A percentile compares a stretch with the other conserved stretches of the same genome.
phyloP scores from a whole-genome alignment of 202 grass and related monocot genomes.

The Schoenoplectus triqueter region DNA sequence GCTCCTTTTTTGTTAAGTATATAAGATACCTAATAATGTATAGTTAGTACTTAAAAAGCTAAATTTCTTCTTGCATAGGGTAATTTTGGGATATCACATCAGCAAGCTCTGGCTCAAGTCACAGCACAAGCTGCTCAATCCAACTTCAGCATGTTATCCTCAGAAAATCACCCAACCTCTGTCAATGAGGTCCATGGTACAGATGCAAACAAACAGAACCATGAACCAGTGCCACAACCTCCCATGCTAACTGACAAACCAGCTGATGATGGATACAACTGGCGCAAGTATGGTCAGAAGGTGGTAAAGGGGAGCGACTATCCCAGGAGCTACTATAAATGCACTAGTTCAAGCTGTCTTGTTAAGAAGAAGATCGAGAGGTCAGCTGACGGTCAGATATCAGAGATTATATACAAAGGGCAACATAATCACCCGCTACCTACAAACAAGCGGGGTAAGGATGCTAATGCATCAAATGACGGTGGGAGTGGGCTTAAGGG shows the following conservation, averaged over 20 bases:
- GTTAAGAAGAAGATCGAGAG: slow-evolving; percentile 66
- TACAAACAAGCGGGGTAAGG: slow-evolving; percentile 75
- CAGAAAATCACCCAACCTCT: slow-evolving; percentile 56
- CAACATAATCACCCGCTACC: slow-evolving; percentile 72
- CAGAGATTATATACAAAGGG: slow-evolving; percentile 69
- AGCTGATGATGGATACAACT: slow-evolving; percentile 67
- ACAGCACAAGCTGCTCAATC: slow-evolving; percentile 81
- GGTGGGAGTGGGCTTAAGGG: slow-evolving; percentile 53
- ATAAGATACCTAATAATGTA: background rate
- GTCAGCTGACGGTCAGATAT: slow-evolving; percentile 60
- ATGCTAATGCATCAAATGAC: slow-evolving; percentile 47
- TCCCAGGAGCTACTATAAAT: slow-evolving; percentile 68
- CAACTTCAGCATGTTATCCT: slow-evolving; percentile 56
- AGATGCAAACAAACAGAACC: slow-evolving; percentile 41
- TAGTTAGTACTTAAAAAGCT: background rate
- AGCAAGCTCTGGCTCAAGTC: slow-evolving; percentile 90
- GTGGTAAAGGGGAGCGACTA: slow-evolving; percentile 56
- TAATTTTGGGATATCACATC: slow-evolving; percentile 91
- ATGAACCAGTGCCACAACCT: slow-evolving; percentile 54
- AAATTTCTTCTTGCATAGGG: slow-evolving; percentile 43
- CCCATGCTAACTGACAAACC: slow-evolving; percentile 68
- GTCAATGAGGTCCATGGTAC: slow-evolving; percentile 30
- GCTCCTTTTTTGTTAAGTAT: background rate
- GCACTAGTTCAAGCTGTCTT: slow-evolving; percentile 50
- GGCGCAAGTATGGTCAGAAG: slow-evolving; percentile 72